Conservation (phyloP, 139 green algal genomes). For the Microglena sp. region DNA sequence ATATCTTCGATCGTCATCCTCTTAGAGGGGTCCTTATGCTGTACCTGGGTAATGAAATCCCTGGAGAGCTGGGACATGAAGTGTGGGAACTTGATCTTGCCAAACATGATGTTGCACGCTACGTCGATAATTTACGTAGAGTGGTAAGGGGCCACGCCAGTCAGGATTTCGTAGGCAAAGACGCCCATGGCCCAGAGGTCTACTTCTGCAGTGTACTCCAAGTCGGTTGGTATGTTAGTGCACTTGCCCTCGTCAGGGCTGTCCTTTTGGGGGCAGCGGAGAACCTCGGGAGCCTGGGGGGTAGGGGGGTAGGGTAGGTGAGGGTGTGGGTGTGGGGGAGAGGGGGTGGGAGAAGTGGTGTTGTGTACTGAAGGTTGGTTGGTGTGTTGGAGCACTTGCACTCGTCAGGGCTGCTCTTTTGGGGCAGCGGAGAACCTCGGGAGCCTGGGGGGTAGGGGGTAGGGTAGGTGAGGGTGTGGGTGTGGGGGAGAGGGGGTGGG, state of each 20-base stretch:
- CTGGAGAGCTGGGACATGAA: slow-evolving; percentile 17
- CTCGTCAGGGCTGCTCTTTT: no score
- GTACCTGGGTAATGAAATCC: slow-evolving; percentile 30
- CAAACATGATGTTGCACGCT: slow-evolving; percentile 30
- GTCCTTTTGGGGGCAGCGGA: slow-evolving; percentile 52
- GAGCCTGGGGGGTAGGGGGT: no score
- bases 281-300: slow-evolving; percentile 44
- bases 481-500: no score
- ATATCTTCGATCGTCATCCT: slow-evolving; percentile 36
- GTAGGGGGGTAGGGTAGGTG: no score
- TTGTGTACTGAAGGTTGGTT: no score
- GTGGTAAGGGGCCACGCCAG: slow-evolving; percentile 42
- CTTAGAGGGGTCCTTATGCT: slow-evolving; percentile 36
- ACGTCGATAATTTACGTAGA: slow-evolving; percentile 36
- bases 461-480: no score
- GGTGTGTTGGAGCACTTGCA: no score
- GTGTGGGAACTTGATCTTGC: slow-evolving; percentile 18
- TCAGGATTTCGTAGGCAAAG: slow-evolving; percentile 42
- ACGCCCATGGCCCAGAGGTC: slow-evolving; percentile 35
- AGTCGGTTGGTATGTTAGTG: slow-evolving; percentile 37
- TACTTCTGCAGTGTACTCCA: slow-evolving; percentile 55
- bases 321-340: no score
- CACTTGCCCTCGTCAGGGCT: slow-evolving; percentile 62
- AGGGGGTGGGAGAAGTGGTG: no score
- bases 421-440: no score